Evolutionary conservation across 441 rosid species (phyloP).

Genomic region (Rhodomyrtus psidioides): DNA sequence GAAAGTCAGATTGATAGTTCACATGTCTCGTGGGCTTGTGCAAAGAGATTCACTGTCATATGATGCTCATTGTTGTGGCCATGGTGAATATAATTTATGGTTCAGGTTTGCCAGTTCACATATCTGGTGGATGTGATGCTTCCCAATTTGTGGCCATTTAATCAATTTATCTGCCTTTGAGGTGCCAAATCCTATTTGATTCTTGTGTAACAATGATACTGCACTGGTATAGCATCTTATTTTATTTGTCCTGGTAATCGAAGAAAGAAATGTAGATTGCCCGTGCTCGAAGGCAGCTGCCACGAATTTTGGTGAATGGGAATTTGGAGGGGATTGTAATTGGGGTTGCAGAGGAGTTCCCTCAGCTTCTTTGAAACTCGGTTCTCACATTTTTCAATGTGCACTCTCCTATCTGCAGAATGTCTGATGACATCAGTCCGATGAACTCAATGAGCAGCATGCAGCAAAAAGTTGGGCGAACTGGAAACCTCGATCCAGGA

Average conservation of each 20-base stretch:
- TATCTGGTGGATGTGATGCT: not conserved
- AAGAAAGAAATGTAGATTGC: not conserved
- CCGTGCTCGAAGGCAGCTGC: not conserved
- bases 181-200: not conserved
- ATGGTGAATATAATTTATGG: conserved; percentile 30
- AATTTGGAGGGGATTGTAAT: not conserved
- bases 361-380: not conserved
- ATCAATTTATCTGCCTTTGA: not conserved
- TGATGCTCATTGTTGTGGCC: not conserved
- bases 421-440: not conserved
- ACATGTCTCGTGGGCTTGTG: conserved; percentile 55
- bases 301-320: not conserved
- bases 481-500: not conserved
- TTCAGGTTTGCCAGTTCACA: conserved; percentile 15
- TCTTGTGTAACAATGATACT: not conserved
- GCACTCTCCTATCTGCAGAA: not conserved
- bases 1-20: conserved; percentile 48
- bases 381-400: not conserved
- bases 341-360: not conserved
- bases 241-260: not conserved
- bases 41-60: not conserved
- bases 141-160: not conserved
- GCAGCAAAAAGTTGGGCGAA: not conserved
- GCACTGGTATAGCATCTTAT: not conserved
- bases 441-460: not conserved